phyloP scores from a whole-genome alignment of 345 rosid species.

The Bretschneidera sinensis region DNA sequence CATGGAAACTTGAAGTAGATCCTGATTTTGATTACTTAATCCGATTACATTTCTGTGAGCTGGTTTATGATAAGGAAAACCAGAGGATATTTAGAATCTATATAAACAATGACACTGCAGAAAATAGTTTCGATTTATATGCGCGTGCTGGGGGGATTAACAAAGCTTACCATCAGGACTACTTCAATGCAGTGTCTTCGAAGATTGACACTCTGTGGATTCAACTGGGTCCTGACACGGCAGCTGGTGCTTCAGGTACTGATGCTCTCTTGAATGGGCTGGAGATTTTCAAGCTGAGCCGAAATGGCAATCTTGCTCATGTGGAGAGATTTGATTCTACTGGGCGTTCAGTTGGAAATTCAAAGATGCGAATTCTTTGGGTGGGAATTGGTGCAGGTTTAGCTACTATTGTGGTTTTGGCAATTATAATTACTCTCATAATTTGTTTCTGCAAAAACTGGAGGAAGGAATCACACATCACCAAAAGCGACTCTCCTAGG shows the following conservation, averaged over 20 bases:
- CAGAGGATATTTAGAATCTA: constrained; percentile 78
- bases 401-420: constrained; percentile 40
- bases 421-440: constrained; percentile 16
- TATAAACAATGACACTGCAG: constrained; percentile 78
- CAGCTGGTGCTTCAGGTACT: constrained; percentile 68
- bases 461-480: constrained; percentile 28
- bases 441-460: constrained; percentile 39
- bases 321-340: constrained; percentile 34
- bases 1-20: constrained; percentile 87
- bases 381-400: constrained; percentile 53
- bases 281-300: constrained; percentile 85
- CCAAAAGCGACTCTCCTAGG: constrained; percentile 42
- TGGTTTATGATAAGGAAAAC: constrained; percentile 53
- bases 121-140: constrained; percentile 54
- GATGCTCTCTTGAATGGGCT: constrained; percentile 89
- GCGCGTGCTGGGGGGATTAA: constrained; percentile 64
- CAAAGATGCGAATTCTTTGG: constrained; percentile 47
- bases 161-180: constrained; percentile 77
- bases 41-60: constrained; percentile 89
- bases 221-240: constrained; percentile 82
- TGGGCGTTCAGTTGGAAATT: constrained; percentile 24
- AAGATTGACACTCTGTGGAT: constrained; percentile 64
- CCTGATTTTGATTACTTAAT: constrained; percentile 75
- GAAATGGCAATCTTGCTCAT: constrained; percentile 68
- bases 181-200: constrained; percentile 50